phyloP scores from a whole-genome alignment of 2,329 filamentous ascomycete species.

The Allantophomopsis cytisporea region DNA sequence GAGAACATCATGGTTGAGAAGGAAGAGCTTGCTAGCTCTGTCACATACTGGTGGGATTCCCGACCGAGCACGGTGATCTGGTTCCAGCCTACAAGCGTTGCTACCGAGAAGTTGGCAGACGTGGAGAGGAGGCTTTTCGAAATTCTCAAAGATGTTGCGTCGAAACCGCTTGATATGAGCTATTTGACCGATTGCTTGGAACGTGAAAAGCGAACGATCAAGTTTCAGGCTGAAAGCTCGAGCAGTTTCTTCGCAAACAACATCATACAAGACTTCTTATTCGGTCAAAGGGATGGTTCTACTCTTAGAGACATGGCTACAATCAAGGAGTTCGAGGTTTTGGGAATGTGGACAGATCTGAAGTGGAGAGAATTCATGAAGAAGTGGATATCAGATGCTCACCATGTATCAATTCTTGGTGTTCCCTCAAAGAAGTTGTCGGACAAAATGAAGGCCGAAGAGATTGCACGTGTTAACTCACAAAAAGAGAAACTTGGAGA shows the following conservation, averaged over 20 bases:
- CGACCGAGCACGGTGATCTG: conserved; percentile 74
- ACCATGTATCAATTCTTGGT: conserved; percentile 79
- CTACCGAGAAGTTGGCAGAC: conserved; percentile 68
- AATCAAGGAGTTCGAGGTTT: conserved; percentile 46
- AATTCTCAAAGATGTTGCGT: conserved; percentile 67
- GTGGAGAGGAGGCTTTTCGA: conserved; percentile 81
- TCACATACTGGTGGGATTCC: conserved; percentile 67
- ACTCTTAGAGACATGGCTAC: conserved; percentile 48
- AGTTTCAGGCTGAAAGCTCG: conserved; percentile 71
- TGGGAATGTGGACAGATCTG: conserved; percentile 69
- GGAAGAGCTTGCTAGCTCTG: conserved; percentile 79
- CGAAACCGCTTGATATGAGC: conserved; percentile 72
- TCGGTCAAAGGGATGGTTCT: conserved; percentile 73
- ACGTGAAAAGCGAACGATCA: conserved; percentile 68
- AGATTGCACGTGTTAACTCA: conserved; percentile 64
- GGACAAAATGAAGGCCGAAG: conserved; percentile 67
- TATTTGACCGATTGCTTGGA: conserved; percentile 83
- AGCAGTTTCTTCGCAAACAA: conserved; percentile 71
- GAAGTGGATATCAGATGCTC: conserved; percentile 74
- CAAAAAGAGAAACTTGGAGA: conserved; percentile 68
- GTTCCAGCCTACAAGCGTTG: conserved; percentile 76
- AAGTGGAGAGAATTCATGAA: conserved; percentile 75
- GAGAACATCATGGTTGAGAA: conserved; percentile 89
- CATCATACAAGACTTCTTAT: conserved; percentile 86
- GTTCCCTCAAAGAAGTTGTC: conserved; percentile 73